These are phyloP conservation scores for Penicillium soppii DNA, from an alignment of 495 filamentous ascomycete species.

Conservation along the genomic window DNA sequence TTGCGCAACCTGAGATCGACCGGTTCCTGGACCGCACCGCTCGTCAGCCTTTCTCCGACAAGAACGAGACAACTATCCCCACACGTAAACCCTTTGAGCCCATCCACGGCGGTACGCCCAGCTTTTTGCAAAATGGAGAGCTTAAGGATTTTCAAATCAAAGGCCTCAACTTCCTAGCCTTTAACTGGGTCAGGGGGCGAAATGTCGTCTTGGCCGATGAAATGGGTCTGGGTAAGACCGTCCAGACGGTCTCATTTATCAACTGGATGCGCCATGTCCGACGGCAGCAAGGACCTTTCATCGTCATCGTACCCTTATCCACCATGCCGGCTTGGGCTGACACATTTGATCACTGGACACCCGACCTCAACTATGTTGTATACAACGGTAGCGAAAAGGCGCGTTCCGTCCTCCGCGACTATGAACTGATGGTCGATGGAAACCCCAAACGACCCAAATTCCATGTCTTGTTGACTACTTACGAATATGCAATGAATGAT, in stretches of 20 bases:
- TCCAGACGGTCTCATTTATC: slow-evolving; percentile 95
- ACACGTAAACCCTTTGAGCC: slow-evolving; percentile 69
- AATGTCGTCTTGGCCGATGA: slow-evolving; percentile 98
- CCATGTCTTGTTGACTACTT: slow-evolving; percentile 92
- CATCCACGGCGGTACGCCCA: slow-evolving; percentile 73
- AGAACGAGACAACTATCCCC: slow-evolving; percentile 66
- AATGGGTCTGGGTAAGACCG: slow-evolving; percentile 98
- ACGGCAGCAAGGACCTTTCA: slow-evolving; percentile 87
- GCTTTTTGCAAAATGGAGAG: slow-evolving; percentile 80
- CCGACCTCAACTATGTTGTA: slow-evolving; percentile 94
- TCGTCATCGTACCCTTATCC: slow-evolving; percentile 91
- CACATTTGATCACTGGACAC: slow-evolving; percentile 95
- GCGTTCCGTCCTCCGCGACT: slow-evolving; percentile 77
- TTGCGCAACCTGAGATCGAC: slow-evolving; percentile 85
- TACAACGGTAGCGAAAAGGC: slow-evolving; percentile 87
- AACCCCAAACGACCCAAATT: slow-evolving; percentile 86
- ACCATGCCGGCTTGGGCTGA: slow-evolving; percentile 98
- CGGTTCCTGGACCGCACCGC: slow-evolving; percentile 80
- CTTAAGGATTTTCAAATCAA: slow-evolving; percentile 93
- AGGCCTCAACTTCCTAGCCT: slow-evolving; percentile 89
- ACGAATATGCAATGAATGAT: slow-evolving; percentile 88
- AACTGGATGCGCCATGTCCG: slow-evolving; percentile 96
- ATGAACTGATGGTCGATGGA: slow-evolving; percentile 82
- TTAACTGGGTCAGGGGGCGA: slow-evolving; percentile 87
- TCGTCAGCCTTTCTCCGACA: slow-evolving; percentile 72